phyloP scores from a whole-genome alignment of 2,329 filamentous ascomycete genomes.

The Fusarium neocosmosporiellum region DNA sequence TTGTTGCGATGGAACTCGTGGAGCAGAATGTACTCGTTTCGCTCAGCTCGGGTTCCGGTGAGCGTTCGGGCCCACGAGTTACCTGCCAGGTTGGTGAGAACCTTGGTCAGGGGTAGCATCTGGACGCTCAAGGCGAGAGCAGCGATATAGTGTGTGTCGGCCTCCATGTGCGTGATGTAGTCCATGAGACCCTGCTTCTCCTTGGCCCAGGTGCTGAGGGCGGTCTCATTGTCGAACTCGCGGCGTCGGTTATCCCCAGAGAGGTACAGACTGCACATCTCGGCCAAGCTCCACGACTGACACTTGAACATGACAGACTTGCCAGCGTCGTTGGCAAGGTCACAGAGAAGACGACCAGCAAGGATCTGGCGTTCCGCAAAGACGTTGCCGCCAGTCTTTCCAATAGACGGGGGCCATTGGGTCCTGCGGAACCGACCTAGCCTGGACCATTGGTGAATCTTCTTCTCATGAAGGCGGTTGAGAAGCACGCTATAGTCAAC shows the following conservation, averaged over 20 bases:
- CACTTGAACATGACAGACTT: slow-evolving; percentile 98
- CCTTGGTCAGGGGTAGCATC: slow-evolving; percentile 92
- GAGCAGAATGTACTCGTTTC: slow-evolving; percentile 98
- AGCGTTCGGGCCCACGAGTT: slow-evolving; percentile 98
- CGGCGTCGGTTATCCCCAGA: slow-evolving; percentile 76
- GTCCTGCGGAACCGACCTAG: slow-evolving; percentile 86
- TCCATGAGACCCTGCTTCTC: slow-evolving; percentile 88
- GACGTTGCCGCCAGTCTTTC: slow-evolving; percentile 87
- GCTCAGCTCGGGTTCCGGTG: slow-evolving; percentile 94
- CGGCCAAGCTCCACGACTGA: slow-evolving; percentile 96
- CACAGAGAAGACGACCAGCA: slow-evolving; percentile 89
- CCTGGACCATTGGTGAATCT: slow-evolving; percentile 93
- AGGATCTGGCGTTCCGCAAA: slow-evolving; percentile 93
- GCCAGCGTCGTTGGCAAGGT: slow-evolving; percentile 94
- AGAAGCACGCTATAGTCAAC: slow-evolving; percentile 94
- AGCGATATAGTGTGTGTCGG: slow-evolving; percentile 95
- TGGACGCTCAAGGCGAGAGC: slow-evolving; percentile 90
- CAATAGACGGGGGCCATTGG: slow-evolving; percentile 89
- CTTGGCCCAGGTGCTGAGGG: slow-evolving; percentile 84
- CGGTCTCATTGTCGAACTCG: slow-evolving; percentile 89
- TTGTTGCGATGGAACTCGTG: slow-evolving; percentile 98
- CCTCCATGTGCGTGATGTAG: slow-evolving; percentile 92
- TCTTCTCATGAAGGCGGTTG: slow-evolving; percentile 87
- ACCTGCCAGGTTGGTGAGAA: slow-evolving; percentile 94
- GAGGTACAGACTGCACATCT: slow-evolving; percentile 96